Evolutionary conservation across 768 basidiomycete species (phyloP), one percentile per base, ranked within the genome.

Genomic region (Coprinopsis strossmayeri): DNA sequence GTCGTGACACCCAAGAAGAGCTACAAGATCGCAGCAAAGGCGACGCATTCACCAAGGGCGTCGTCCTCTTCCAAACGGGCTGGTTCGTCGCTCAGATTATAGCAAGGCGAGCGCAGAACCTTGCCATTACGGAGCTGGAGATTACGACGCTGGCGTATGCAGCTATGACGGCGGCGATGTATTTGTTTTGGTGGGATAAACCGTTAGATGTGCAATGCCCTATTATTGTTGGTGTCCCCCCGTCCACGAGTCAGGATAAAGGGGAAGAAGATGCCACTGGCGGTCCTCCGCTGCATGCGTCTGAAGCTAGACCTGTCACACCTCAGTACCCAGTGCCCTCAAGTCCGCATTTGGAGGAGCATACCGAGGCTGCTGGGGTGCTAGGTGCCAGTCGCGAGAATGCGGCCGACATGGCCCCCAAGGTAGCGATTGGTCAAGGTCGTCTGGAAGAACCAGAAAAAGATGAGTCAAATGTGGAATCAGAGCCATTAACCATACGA

Each of bases 151-250:
- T 54, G 23, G 54, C 51, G 21, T 56, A 56, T 43, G 47, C 54
- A 12, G 28, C 48, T 5, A 38, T 55, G 15, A 53, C 49, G 35
- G 21, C 48, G 21, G 40, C 51, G 35, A 45, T 51, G 17, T 57
- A 54, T 21, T 17, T 42, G n/a, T 30, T 61, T 34, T 57, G 53
- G 52, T 57, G 52, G 54, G 12, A 57, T n/a, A 59, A 59, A 25
- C 56, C 58, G 1, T 50, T 56, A n/a, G 46, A 61, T 23, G 52
- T 56, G 11, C 45, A 44, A 5, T 34, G 26, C n/a, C 50, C 46
- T 18, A 51, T 51, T 17, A 23, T 51, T 18, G 27, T 51, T 17
- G 28, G 44, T 10, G 35, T 38, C 17, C 35, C 5, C 5, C 35
- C 18, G 17, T 7, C 7, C 10, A 11, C 9, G 11, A 38, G 17